Evolutionary conservation across 1,284 basidiomycete genomes (phyloP).

Genomic region (Sanghuangporus baumii): DNA sequence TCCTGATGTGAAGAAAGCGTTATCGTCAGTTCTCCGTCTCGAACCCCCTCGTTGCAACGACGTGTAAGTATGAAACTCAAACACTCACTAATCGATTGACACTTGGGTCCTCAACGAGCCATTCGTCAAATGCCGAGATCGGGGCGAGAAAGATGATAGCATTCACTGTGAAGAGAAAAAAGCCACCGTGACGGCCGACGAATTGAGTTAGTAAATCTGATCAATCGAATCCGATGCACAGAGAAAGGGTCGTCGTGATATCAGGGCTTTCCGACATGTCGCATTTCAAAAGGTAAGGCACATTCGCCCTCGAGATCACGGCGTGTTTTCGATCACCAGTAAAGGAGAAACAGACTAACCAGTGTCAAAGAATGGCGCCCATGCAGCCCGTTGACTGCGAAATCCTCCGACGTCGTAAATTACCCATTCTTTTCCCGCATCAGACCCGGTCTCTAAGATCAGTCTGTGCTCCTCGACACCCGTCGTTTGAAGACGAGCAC

Average conservation of each 20-base stretch:
- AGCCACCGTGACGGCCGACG: not conserved
- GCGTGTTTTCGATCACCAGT: not conserved
- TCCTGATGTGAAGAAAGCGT: conserved; percentile 12
- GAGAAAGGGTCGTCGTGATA: not conserved
- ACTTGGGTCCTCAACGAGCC: conserved; percentile 49
- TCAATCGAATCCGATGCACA: not conserved
- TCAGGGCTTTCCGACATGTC: not conserved
- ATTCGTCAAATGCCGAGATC: conserved; percentile 59
- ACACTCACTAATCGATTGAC: conserved; percentile 52
- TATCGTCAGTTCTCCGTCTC: not conserved
- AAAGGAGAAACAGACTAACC: conserved; percentile 31
- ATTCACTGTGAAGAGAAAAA: conserved; percentile 35
- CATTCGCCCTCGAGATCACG: not conserved
- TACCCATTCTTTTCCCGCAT: conserved; percentile 45
- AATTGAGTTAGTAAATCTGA: not conserved
- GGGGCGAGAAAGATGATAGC: conserved; percentile 63
- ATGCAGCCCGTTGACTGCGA: conserved; percentile 49
- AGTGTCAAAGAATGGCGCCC: conserved; percentile 63
- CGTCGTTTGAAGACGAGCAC: conserved; percentile 56
- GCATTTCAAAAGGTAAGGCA: not conserved
- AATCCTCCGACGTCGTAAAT: conserved; percentile 61
- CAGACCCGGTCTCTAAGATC: conserved; percentile 38
- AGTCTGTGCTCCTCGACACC: conserved; percentile 60
- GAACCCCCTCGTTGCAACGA: not conserved
- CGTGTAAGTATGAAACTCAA: not conserved